phyloP scores from a whole-genome alignment of 2,329 filamentous ascomycete genomes.

The Aplosporella prunicola region DNA sequence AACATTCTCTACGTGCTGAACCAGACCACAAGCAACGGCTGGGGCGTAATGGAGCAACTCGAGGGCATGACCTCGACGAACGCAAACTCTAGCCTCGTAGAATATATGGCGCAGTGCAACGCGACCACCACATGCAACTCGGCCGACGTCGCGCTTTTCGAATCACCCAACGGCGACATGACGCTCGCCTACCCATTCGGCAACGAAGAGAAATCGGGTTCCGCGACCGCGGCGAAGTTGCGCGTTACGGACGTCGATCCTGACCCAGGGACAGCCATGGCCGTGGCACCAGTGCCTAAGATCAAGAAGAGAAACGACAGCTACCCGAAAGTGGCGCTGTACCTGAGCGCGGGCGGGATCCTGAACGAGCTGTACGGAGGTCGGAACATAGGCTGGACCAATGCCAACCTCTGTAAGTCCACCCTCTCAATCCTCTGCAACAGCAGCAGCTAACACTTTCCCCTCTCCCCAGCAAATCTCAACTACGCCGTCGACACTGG shows the following conservation, averaged over 20 bases:
- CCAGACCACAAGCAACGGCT: neutral
- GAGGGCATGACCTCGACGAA: neutral
- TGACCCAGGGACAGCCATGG: neutral
- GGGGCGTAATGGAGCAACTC: neutral
- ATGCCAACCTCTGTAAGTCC: neutral
- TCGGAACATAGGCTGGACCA: neutral
- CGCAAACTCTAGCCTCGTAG: neutral
- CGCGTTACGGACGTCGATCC: neutral
- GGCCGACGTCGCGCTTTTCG: neutral
- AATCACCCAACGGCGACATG: neutral
- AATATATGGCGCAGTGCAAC: conserved; percentile 1
- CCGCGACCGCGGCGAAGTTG: neutral
- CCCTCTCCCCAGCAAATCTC: neutral
- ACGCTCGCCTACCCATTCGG: neutral
- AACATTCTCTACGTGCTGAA: neutral
- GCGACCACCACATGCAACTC: neutral
- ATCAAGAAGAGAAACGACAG: neutral
- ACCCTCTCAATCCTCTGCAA: neutral
- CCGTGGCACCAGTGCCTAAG: neutral
- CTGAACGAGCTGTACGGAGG: conserved; percentile 1
- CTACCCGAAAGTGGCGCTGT: neutral
- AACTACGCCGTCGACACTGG: neutral
- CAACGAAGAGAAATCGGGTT: neutral
- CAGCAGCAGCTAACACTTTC: neutral
- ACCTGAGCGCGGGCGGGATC: neutral